These are phyloP conservation scores for Lavandula angustifolia DNA, from an alignment of 257 asterid genomes.

Conservation along the genomic window DNA sequence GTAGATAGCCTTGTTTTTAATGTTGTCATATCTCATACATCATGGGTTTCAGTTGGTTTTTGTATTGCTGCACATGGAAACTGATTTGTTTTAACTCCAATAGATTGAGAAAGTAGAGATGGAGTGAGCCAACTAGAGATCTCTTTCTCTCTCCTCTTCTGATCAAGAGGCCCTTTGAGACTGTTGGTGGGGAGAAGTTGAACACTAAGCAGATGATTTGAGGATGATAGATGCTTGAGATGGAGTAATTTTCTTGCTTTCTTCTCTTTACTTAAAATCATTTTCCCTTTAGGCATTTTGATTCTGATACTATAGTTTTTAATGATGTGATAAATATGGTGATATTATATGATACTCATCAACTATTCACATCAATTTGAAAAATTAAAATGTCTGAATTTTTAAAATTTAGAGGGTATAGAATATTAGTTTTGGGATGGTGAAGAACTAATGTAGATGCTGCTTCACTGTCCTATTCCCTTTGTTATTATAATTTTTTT, in stretches of 20 bases:
- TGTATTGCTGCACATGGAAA: slow-evolving; percentile 35
- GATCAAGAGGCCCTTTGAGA: background rate
- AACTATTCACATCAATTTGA: slow-evolving; percentile 26
- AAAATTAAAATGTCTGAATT: background rate
- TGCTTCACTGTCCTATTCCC: slow-evolving; percentile 21
- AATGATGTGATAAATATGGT: slow-evolving; percentile 8
- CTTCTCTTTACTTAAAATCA: background rate
- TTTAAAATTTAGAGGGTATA: slow-evolving; percentile 16
- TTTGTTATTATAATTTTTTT: background rate
- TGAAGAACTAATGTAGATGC: slow-evolving; percentile 30
- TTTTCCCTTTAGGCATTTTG: slow-evolving; percentile 13
- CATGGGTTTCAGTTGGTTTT: slow-evolving; percentile 26
- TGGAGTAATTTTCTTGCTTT: slow-evolving; percentile 6
- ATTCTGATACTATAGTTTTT: slow-evolving; percentile 6
- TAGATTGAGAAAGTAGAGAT: background rate
- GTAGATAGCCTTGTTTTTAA: slow-evolving; percentile 41
- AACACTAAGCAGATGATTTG: background rate
- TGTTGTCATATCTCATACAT: slow-evolving; percentile 23
- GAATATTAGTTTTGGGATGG: slow-evolving; percentile 45
- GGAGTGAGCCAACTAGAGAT: slow-evolving; percentile 17
- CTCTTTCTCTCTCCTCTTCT: no score
- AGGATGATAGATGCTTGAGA: background rate
- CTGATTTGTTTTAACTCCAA: slow-evolving; percentile 26
- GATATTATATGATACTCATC: slow-evolving; percentile 30
- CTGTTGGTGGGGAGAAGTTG: background rate